These are phyloP conservation scores for Zygoascus ofunaensis DNA, from an alignment of 805 yeast species.

Conservation along the genomic window DNA sequence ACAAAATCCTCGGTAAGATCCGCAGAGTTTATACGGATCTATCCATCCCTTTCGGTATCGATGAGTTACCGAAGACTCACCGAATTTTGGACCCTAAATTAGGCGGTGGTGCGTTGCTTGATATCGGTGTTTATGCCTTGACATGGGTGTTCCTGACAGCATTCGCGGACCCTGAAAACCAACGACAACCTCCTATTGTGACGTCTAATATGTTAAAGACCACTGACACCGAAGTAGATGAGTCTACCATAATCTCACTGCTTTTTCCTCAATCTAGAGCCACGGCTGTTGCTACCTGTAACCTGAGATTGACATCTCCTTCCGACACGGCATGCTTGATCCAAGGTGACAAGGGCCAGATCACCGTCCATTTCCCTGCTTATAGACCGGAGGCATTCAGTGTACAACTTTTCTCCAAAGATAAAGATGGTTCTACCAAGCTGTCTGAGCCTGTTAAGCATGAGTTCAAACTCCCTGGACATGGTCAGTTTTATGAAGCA, in stretches of 20 bases:
- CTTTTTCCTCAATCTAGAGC: slow-evolving; percentile 12
- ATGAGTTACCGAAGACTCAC: slow-evolving; percentile 22
- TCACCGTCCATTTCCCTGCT: slow-evolving; percentile 16
- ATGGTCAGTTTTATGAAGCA: slow-evolving; percentile 50
- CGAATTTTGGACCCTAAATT: slow-evolving; percentile 37
- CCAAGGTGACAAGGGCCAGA: slow-evolving; percentile 12
- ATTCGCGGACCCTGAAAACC: slow-evolving; percentile 15
- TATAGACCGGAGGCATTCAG: slow-evolving; percentile 18
- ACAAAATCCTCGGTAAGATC: slow-evolving; percentile 40
- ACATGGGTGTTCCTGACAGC: slow-evolving; percentile 29
- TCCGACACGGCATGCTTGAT: slow-evolving; percentile 6
- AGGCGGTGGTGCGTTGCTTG: slow-evolving; percentile 51
- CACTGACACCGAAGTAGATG: slow-evolving; percentile 13
- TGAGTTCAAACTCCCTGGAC: slow-evolving; percentile 14
- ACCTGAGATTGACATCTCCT: slow-evolving; percentile 5
- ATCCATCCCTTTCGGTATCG: slow-evolving; percentile 8
- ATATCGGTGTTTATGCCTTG: slow-evolving; percentile 45
- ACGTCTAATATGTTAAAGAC: slow-evolving; percentile 12
- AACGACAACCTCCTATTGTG: slow-evolving; percentile 10
- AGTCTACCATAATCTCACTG: slow-evolving; percentile 10
- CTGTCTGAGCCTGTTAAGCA: neutral
- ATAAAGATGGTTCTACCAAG: neutral
- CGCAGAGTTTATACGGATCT: slow-evolving; percentile 36
- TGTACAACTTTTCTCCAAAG: slow-evolving; percentile 6
- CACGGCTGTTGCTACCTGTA: slow-evolving; percentile 11